These are phyloP conservation scores for Eurotiales sp. DNA, from an alignment of 2,329 filamentous ascomycete genomes.

Conservation along the genomic window DNA sequence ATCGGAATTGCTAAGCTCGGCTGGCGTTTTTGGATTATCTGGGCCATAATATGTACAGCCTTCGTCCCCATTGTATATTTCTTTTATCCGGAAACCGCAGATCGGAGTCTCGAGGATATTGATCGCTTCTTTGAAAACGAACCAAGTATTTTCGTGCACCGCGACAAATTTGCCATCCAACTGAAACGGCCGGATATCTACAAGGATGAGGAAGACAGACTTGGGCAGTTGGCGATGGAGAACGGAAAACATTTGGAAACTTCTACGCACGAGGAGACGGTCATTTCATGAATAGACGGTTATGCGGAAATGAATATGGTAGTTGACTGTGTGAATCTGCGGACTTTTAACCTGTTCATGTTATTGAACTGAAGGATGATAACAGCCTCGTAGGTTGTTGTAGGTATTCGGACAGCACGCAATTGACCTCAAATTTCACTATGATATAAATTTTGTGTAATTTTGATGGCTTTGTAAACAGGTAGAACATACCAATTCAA, in stretches of 20 bases:
- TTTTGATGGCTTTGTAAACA: too few species aligned
- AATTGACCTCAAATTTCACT: too few species aligned
- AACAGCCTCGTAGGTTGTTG: too few species aligned
- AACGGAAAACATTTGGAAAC: not conserved
- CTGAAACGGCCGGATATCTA: not conserved
- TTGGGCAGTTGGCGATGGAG: not conserved
- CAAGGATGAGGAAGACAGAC: not conserved
- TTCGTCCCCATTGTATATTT: conserved; percentile 46
- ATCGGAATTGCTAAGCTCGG: not conserved
- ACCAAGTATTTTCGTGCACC: not conserved
- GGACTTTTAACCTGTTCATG: too few species aligned
- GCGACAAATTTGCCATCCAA: not conserved
- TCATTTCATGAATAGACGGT: too few species aligned
- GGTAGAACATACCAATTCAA: too few species aligned
- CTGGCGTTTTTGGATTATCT: conserved; percentile 1
- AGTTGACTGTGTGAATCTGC: too few species aligned
- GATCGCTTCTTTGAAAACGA: conserved; percentile 20
- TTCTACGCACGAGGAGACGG: not conserved
- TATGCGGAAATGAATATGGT: too few species aligned
- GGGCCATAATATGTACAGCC: conserved; percentile 1
- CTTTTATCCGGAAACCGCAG: conserved; percentile 43
- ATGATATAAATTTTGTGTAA: too few species aligned
- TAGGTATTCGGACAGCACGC: too few species aligned
- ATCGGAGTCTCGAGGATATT: conserved; percentile 43
- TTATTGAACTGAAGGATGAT: too few species aligned